These are phyloP conservation scores for Camelina laxa DNA, from an alignment of 345 rosid species.

Conservation along the genomic window DNA sequence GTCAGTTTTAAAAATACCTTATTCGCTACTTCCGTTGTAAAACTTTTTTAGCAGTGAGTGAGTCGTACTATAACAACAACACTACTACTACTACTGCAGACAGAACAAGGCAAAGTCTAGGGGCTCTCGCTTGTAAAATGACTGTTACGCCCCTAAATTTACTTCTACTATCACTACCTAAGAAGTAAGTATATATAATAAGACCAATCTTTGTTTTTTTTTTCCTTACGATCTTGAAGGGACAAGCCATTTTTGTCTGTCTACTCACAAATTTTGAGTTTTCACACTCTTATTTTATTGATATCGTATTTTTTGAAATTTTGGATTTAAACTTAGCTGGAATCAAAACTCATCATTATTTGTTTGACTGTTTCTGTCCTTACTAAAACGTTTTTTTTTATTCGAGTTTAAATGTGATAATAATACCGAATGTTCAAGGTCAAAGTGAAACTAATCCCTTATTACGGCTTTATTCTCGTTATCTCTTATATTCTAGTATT, in stretches of 20 bases:
- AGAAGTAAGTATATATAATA: background rate
- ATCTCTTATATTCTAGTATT: too few species aligned
- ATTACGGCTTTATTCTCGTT: too few species aligned
- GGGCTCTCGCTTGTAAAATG: slow-evolving; percentile 35
- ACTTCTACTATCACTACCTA: slow-evolving; percentile 16
- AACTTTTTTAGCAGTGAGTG: slow-evolving; percentile 36
- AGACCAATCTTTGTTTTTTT: slow-evolving; percentile 2
- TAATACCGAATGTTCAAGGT: background rate
- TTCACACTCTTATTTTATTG: background rate
- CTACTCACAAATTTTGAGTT: slow-evolving; percentile 6
- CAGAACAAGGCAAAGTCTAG: slow-evolving; percentile 32
- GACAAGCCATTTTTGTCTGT: slow-evolving; percentile 19
- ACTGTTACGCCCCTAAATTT: slow-evolving; percentile 36
- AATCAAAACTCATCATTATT: slow-evolving; percentile 6
- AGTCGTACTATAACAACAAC: slow-evolving; percentile 28
- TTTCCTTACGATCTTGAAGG: slow-evolving; percentile 10
- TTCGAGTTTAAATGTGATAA: background rate
- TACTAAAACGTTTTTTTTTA: background rate
- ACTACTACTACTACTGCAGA: slow-evolving; percentile 24
- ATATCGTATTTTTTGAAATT: background rate
- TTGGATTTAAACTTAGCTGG: slow-evolving; percentile 6
- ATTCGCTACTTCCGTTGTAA: slow-evolving; percentile 18
- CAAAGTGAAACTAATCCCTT: background rate
- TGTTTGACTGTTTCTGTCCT: background rate
- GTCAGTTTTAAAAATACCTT: slow-evolving; percentile 25